Evolutionary conservation across 495 filamentous ascomycete genomes (phyloP).

Genomic region (Glutinoglossum americanum): DNA sequence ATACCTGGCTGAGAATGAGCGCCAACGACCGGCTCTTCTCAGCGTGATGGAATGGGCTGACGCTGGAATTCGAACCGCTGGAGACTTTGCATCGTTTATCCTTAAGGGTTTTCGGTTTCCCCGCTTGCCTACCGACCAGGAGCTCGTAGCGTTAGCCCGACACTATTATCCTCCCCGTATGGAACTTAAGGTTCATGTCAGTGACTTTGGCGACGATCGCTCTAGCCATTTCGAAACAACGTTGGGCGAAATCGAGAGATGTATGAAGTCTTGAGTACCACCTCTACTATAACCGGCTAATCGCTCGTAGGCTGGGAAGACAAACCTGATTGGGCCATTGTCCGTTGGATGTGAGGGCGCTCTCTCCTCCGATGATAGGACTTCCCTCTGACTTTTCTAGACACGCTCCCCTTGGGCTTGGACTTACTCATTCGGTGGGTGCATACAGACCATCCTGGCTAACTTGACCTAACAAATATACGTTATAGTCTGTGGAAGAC

Average conservation of each 20-base stretch:
- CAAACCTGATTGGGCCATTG: constrained; percentile 13
- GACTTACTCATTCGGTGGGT: constrained; percentile 14
- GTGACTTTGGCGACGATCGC: constrained; percentile 14
- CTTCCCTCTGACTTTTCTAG: background rate
- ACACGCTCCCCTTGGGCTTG: constrained; percentile 15
- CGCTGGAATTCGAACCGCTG: background rate
- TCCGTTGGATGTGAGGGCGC: constrained; percentile 7
- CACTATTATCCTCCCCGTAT: constrained; percentile 10
- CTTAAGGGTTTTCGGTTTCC: background rate
- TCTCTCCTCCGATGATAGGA: background rate
- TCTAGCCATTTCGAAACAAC: constrained; percentile 11
- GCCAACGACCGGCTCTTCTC: too few species aligned
- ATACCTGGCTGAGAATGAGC: too few species aligned
- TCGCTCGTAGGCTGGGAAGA: constrained; percentile 5
- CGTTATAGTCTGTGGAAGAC: background rate
- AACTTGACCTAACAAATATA: background rate
- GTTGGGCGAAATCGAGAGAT: constrained; percentile 9
- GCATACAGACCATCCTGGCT: background rate
- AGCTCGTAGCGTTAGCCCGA: background rate
- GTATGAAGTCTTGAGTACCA: background rate
- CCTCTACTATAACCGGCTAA: constrained; percentile 6
- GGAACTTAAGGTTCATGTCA: constrained; percentile 13
- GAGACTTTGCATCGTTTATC: background rate
- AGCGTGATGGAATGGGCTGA: background rate
- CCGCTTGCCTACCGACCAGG: background rate